Percentiles rank a stretch among this genome's conserved stretches.
Evolutionary conservation across 148 eudicot genomes (phyloP).

Genomic region (Persicaria maculosa): DNA sequence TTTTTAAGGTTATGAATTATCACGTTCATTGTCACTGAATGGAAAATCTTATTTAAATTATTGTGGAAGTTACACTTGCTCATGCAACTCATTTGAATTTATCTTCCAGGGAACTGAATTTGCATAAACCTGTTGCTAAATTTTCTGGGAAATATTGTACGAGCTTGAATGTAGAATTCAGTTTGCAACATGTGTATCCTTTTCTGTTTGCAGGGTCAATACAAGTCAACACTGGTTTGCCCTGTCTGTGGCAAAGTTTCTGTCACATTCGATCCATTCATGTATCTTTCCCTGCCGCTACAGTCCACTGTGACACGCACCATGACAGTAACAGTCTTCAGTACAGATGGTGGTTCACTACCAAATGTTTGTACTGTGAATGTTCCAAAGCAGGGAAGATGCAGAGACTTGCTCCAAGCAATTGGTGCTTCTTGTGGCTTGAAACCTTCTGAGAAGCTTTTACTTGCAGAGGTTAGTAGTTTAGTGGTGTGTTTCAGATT

Average conservation of each 20-base stretch:
- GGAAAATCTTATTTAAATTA: neutral
- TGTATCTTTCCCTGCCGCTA: slow-evolving; percentile 97
- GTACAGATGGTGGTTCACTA: slow-evolving; percentile 70
- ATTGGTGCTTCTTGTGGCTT: slow-evolving; percentile 71
- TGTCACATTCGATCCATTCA: slow-evolving; percentile 96
- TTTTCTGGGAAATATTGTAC: neutral
- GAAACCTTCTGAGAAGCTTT: slow-evolving; percentile 78
- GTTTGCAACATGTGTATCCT: neutral
- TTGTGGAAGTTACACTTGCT: neutral
- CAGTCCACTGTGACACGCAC: slow-evolving; percentile 74
- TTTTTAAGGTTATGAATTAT: neutral
- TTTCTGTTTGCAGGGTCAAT: slow-evolving; percentile 75
- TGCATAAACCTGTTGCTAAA: neutral
- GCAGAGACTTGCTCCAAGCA: slow-evolving; percentile 88
- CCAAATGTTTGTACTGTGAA: slow-evolving; percentile 77
- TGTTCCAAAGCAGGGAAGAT: slow-evolving; percentile 89
- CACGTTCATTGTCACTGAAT: neutral
- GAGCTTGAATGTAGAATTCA: neutral
- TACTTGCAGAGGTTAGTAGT: slow-evolving; percentile 80
- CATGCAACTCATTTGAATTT: neutral
- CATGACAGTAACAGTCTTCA: slow-evolving; percentile 78
- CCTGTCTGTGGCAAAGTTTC: slow-evolving; percentile 80
- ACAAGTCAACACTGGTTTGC: slow-evolving; percentile 89
- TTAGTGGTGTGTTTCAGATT: neutral
- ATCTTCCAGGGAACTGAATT: neutral